Percentiles rank a stretch among this genome's conserved stretches.
Evolutionary conservation across 2,329 filamentous ascomycete genomes (phyloP).

Genomic region (Lecanicillium sp.): DNA sequence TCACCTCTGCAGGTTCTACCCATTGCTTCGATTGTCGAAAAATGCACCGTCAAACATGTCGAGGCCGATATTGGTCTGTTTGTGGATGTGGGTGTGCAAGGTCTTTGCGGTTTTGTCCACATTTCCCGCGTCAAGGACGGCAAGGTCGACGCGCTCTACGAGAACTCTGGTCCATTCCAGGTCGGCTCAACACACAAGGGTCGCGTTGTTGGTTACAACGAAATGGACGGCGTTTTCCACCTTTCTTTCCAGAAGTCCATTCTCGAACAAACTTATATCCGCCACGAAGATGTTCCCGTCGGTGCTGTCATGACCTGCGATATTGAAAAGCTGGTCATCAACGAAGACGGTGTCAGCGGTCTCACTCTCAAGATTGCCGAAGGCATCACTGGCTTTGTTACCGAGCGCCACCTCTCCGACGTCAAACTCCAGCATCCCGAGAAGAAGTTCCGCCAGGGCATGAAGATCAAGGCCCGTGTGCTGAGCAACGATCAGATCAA

Average conservation of each 20-base stretch:
- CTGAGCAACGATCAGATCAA: constrained; percentile 71
- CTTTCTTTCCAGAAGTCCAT: constrained; percentile 77
- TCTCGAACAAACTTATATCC: constrained; percentile 80
- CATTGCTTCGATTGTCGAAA: constrained; percentile 69
- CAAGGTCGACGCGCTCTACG: constrained; percentile 77
- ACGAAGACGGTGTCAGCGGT: constrained; percentile 70
- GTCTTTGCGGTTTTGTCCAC: constrained; percentile 81
- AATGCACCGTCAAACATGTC: constrained; percentile 73
- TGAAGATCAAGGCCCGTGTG: constrained; percentile 78
- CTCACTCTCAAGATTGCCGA: constrained; percentile 80
- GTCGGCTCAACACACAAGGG: constrained; percentile 72
- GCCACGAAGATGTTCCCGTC: constrained; percentile 82
- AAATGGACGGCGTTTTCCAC: constrained; percentile 78
- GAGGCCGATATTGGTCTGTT: constrained; percentile 78
- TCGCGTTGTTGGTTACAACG: constrained; percentile 79
- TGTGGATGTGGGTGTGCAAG: constrained; percentile 57
- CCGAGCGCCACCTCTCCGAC: constrained; percentile 84
- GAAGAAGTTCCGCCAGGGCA: constrained; percentile 87
- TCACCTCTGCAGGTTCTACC: constrained; percentile 55
- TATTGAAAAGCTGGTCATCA: constrained; percentile 78
- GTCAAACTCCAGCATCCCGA: constrained; percentile 84
- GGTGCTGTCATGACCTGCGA: constrained; percentile 76
- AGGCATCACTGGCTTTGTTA: constrained; percentile 81
- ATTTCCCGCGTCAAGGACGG: constrained; percentile 88
- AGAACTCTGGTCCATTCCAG: constrained; percentile 71